A percentile compares a stretch with the other conserved stretches of the same genome.
Evolutionary conservation across 495 filamentous ascomycete species (phyloP).

Genomic region (Ramalina intermedia): DNA sequence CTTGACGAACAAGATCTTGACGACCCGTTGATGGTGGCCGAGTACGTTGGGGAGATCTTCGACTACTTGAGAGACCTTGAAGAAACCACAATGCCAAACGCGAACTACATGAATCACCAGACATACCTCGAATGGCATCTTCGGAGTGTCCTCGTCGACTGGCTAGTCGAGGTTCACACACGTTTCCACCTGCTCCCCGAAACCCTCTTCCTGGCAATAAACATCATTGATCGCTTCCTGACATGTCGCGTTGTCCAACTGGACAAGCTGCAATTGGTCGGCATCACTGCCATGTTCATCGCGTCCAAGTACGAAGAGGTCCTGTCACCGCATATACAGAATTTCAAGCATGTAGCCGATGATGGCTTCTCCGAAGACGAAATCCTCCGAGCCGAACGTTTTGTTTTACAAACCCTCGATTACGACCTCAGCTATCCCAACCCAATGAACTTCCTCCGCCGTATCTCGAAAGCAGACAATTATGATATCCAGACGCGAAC

Average conservation of each 20-base stretch:
- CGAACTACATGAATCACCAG: conserved; percentile 86
- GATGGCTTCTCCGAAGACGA: conserved; percentile 93
- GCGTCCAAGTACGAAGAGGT: conserved; percentile 98
- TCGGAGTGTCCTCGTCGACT: conserved; percentile 92
- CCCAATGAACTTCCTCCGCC: conserved; percentile 97
- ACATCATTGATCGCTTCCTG: conserved; percentile 96
- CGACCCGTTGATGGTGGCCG: conserved; percentile 92
- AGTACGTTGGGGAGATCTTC: conserved; percentile 95
- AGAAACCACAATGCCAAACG: conserved; percentile 68
- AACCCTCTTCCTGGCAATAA: conserved; percentile 91
- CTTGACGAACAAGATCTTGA: conserved; percentile 78
- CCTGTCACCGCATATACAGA: conserved; percentile 86
- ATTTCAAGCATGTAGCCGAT: conserved; percentile 93
- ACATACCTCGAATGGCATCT: conserved; percentile 96
- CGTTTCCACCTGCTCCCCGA: conserved; percentile 95
- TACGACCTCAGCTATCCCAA: conserved; percentile 98
- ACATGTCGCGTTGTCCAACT: conserved; percentile 86
- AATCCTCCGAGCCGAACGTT: conserved; percentile 92
- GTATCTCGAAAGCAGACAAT: conserved; percentile 96
- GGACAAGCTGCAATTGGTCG: conserved; percentile 88
- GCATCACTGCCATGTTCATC: conserved; percentile 97
- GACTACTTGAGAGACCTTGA: conserved; percentile 88
- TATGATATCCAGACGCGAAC: conserved; percentile 97
- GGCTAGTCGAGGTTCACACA: conserved; percentile 96
- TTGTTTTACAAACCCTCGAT: conserved; percentile 75